Evolutionary conservation across 768 basidiomycete genomes (phyloP).

Genomic region (Ramaria sp.): DNA sequence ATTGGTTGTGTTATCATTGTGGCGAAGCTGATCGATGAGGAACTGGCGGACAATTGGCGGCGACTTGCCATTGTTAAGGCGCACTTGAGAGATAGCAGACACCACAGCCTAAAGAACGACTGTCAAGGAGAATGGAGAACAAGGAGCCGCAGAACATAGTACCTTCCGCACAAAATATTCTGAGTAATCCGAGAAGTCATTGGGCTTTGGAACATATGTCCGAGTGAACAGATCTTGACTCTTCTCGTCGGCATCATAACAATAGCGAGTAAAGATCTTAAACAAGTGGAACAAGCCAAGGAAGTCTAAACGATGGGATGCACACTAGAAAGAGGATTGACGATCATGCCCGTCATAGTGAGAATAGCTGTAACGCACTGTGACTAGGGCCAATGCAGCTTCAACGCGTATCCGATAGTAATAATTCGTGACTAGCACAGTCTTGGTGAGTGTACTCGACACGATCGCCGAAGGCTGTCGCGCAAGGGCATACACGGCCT

Average conservation of each 20-base stretch:
- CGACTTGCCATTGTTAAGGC: slow-evolving; percentile 80
- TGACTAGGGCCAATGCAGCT: slow-evolving; percentile 75
- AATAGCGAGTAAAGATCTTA: slow-evolving; percentile 87
- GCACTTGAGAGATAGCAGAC: slow-evolving; percentile 73
- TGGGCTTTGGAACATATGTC: slow-evolving; percentile 88
- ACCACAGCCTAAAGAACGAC: slow-evolving; percentile 49
- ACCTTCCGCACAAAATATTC: slow-evolving; percentile 97
- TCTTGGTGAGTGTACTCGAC: slow-evolving; percentile 86
- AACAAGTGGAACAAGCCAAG: slow-evolving; percentile 91
- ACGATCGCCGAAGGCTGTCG: slow-evolving; percentile 77
- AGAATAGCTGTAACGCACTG: slow-evolving; percentile 36
- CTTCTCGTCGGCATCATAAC: slow-evolving; percentile 76
- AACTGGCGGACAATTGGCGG: slow-evolving; percentile 79
- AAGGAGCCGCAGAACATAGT: slow-evolving; percentile 13
- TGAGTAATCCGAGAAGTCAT: slow-evolving; percentile 83
- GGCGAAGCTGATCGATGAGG: slow-evolving; percentile 84
- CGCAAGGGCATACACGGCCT: slow-evolving; percentile 87
- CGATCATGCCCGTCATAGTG: neutral
- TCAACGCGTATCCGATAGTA: slow-evolving; percentile 94
- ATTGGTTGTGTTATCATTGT: slow-evolving; percentile 92
- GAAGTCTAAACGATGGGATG: slow-evolving; percentile 71
- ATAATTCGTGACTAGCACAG: slow-evolving; percentile 89
- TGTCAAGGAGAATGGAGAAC: neutral
- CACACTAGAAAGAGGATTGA: slow-evolving; percentile 45
- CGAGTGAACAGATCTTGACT: slow-evolving; percentile 78